phyloP scores from a whole-genome alignment of 2,329 filamentous ascomycete genomes.

The Trichothecium sympodiale region DNA sequence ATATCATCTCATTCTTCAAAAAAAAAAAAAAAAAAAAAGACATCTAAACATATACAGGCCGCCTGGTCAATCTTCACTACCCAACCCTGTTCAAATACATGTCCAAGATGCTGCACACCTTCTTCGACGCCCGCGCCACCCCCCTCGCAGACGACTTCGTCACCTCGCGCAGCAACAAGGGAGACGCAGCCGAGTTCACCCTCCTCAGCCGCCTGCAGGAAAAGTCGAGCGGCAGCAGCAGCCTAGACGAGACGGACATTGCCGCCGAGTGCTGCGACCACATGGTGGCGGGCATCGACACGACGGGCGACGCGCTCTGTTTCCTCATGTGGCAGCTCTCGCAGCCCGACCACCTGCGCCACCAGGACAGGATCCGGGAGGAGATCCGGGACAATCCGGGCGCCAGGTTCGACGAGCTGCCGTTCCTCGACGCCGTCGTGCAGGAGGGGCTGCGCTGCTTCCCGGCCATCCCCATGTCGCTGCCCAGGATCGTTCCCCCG shows the following conservation, averaged over 20 bases:
- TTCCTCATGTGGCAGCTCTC: slow-evolving; percentile 65
- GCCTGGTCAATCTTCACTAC: slow-evolving; percentile 45
- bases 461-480: slow-evolving; percentile 55
- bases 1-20: neutral
- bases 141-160: slow-evolving; percentile 7
- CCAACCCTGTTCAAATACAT: slow-evolving; percentile 28
- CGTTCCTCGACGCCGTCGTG: slow-evolving; percentile 7
- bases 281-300: slow-evolving; percentile 40
- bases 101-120: slow-evolving; percentile 1
- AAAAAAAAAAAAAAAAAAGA: neutral
- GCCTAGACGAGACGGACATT: slow-evolving; percentile 31
- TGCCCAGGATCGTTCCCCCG: slow-evolving; percentile 46
- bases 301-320: slow-evolving; percentile 50
- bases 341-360: slow-evolving; percentile 30
- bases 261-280: slow-evolving; percentile 44
- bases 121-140: slow-evolving; percentile 5
- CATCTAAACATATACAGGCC: slow-evolving; percentile 31
- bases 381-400: slow-evolving; percentile 19
- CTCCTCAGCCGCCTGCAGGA: slow-evolving; percentile 7
- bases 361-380: slow-evolving; percentile 24
- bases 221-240: slow-evolving; percentile 9
- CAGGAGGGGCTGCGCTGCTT: slow-evolving; percentile 28
- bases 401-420: slow-evolving; percentile 27
- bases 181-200: slow-evolving; percentile 7
- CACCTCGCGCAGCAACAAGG: slow-evolving; percentile 3